These are phyloP conservation scores for Aspergillus persii DNA, from an alignment of 2,329 filamentous ascomycete species.

Conservation along the genomic window DNA sequence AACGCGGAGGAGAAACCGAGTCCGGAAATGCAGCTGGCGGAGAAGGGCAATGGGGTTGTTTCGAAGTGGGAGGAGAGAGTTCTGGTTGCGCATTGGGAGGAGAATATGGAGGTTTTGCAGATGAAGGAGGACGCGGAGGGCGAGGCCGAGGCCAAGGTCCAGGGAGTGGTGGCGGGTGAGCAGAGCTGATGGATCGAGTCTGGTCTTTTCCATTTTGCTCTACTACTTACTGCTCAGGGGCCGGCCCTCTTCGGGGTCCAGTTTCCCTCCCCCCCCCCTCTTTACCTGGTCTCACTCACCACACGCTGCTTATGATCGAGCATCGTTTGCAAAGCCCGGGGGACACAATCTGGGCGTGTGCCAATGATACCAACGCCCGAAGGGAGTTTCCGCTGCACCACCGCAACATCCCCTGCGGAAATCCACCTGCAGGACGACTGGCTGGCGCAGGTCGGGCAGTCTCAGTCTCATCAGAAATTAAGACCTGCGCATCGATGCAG, in stretches of 20 bases:
- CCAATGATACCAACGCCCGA: not conserved
- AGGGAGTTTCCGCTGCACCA: not conserved
- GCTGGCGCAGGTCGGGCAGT: not conserved
- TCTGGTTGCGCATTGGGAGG: slow-evolving; percentile 36
- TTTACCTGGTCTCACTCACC: not conserved
- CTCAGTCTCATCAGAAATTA: not conserved
- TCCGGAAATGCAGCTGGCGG: slow-evolving; percentile 27
- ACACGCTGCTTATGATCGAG: not conserved
- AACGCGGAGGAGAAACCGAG: slow-evolving; percentile 15
- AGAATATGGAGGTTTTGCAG: slow-evolving; percentile 39
- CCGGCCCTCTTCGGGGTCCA: not conserved
- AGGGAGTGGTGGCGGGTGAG: slow-evolving; percentile 1
- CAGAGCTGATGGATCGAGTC: not conserved
- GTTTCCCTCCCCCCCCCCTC: not conserved
- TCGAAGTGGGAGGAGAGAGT: slow-evolving; percentile 32
- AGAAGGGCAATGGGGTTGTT: slow-evolving; percentile 31
- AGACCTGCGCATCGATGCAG: not conserved
- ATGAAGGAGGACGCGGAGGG: slow-evolving; percentile 27
- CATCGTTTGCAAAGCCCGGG: not conserved
- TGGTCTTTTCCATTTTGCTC: not conserved
- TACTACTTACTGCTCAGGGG: not conserved
- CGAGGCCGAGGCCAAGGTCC: slow-evolving; percentile 30
- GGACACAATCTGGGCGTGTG: not conserved
- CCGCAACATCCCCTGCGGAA: not conserved
- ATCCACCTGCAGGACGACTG: not conserved